A percentile compares a stretch with the other conserved stretches of the same genome.
Evolutionary conservation across 1,284 basidiomycete species (phyloP).

Genomic region (Ganoderma meredithae): DNA sequence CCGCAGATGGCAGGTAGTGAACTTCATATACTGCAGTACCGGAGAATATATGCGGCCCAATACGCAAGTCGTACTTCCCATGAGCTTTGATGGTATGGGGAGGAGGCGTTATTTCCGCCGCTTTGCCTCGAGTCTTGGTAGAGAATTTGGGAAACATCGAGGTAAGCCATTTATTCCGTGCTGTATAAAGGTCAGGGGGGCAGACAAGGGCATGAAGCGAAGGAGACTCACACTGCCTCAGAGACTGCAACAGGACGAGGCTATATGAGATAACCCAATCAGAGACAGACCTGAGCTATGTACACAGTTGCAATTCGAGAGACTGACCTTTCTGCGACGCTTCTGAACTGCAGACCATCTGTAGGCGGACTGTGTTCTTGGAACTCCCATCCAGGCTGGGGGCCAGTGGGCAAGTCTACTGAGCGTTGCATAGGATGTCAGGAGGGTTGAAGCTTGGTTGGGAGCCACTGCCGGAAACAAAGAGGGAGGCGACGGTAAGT

Average conservation of each 20-base stretch:
- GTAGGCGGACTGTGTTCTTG: constrained; percentile 43
- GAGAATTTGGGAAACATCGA: constrained; percentile 78
- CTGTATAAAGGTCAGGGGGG: constrained; percentile 44
- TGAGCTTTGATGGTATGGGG: constrained; percentile 69
- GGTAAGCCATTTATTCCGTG: constrained; percentile 71
- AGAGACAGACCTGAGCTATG: neutral
- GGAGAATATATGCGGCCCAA: constrained; percentile 75
- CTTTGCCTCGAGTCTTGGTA: constrained; percentile 60
- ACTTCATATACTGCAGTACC: constrained; percentile 75
- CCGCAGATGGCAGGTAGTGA: constrained; percentile 50
- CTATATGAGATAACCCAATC: constrained; percentile 21
- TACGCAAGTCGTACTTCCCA: constrained; percentile 70
- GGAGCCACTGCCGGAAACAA: neutral
- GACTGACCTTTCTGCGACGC: constrained; percentile 62
- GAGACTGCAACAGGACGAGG: constrained; percentile 64
- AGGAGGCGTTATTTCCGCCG: constrained; percentile 58
- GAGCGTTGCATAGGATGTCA: constrained; percentile 34
- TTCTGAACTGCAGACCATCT: constrained; percentile 48
- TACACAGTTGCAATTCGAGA: neutral
- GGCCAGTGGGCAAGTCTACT: constrained; percentile 60
- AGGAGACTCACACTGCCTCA: constrained; percentile 67
- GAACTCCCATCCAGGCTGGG: constrained; percentile 64
- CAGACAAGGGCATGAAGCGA: neutral
- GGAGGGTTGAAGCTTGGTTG: neutral
- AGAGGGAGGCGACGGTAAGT: neutral